Percentiles rank a stretch among this genome's conserved stretches.
Conservation (phyloP, 129 eudicot species). For the Glebionis coronaria region DNA sequence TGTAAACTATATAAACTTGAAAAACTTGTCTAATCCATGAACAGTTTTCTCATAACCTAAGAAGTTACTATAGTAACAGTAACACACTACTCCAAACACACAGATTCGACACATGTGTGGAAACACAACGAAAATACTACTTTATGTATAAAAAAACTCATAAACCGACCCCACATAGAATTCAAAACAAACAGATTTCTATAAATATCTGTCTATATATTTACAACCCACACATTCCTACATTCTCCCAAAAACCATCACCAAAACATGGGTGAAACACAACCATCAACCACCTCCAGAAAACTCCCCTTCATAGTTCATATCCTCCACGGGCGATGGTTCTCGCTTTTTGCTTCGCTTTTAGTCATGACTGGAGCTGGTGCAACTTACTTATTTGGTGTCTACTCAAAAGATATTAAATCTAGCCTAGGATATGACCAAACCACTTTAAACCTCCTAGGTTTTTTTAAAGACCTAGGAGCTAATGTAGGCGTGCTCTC, state of each 20-base stretch:
- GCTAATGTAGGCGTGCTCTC: not conserved
- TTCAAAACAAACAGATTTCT: not conserved
- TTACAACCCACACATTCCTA: constrained; percentile 19
- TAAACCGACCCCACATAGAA: not conserved
- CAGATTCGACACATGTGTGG: too few relatives aligned
- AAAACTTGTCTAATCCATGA: too few relatives aligned
- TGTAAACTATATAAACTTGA: too few relatives aligned
- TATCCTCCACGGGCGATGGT: constrained; percentile 38
- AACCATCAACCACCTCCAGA: constrained; percentile 14
- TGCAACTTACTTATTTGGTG: constrained; percentile 49
- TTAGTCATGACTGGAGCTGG: constrained; percentile 47
- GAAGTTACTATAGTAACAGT: too few relatives aligned
- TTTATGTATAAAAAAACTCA: too few relatives aligned
- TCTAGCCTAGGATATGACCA: constrained; percentile 56
- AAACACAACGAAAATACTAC: too few relatives aligned
- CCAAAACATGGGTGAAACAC: constrained; percentile 25
- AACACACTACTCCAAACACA: too few relatives aligned
- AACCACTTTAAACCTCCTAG: constrained; percentile 47
- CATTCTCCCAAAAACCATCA: constrained; percentile 2
- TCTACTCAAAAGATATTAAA: constrained; percentile 51
- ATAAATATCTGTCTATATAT: not conserved
- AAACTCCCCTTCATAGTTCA: constrained; percentile 16
- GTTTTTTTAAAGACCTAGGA: not conserved
- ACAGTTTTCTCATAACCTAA: too few relatives aligned
- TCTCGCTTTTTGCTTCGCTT: constrained; percentile 43